phyloP scores from a whole-genome alignment of 2,329 filamentous ascomycete genomes.

The Microthyrium microscopicum region DNA sequence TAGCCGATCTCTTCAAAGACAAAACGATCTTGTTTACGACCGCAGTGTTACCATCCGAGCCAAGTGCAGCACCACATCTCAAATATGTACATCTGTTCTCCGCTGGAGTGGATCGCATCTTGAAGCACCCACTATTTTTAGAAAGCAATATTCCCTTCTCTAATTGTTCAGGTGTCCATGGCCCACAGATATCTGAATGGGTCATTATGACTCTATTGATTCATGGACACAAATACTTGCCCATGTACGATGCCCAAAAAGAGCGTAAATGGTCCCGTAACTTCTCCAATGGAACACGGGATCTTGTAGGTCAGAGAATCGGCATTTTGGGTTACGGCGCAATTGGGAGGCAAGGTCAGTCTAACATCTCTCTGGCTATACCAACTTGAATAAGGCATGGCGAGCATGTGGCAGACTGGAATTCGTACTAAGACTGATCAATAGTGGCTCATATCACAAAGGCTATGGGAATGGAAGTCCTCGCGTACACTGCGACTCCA shows the following conservation, averaged over 20 bases:
- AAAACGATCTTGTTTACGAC: conserved; percentile 33
- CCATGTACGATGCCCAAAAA: conserved; percentile 41
- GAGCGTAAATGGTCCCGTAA: conserved; percentile 32
- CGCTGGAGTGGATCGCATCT: conserved; percentile 39
- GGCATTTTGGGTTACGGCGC: conserved; percentile 46
- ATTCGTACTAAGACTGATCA: not conserved
- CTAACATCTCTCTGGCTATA: not conserved
- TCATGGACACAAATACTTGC: conserved; percentile 37
- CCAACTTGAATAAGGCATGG: too few relatives aligned
- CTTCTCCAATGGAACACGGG: conserved; percentile 23
- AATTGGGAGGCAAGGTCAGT: conserved; percentile 42
- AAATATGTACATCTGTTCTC: conserved; percentile 40
- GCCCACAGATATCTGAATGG: conserved; percentile 52
- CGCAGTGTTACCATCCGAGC: conserved; percentile 24
- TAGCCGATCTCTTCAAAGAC: conserved; percentile 22
- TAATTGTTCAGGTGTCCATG: conserved; percentile 40
- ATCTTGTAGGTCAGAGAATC: conserved; percentile 40
- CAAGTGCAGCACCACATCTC: conserved; percentile 21
- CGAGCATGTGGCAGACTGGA: not conserved
- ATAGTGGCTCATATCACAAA: conserved; percentile 39
- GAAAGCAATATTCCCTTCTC: conserved; percentile 36
- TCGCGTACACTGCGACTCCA: conserved; percentile 58
- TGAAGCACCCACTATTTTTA: conserved; percentile 35
- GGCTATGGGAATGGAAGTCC: conserved; percentile 53
- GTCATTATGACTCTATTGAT: conserved; percentile 44